These are phyloP conservation scores for Suillus paluster DNA, from an alignment of 768 basidiomycete genomes.

Conservation along the genomic window DNA sequence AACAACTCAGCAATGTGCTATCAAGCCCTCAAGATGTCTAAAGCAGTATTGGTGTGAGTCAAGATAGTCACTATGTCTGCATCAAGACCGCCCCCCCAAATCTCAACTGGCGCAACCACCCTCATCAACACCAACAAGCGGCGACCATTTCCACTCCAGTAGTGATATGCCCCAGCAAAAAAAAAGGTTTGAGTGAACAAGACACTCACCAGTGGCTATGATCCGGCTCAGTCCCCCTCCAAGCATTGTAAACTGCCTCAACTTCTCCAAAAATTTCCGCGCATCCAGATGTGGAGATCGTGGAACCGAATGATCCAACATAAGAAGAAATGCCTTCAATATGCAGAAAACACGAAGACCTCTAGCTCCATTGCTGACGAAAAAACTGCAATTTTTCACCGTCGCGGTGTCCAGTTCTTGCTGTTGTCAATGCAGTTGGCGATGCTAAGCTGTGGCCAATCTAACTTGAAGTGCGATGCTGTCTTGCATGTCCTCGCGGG, in stretches of 20 bases:
- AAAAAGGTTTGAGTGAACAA: conserved; percentile 35
- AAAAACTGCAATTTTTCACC: conserved; percentile 32
- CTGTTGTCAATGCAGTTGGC: conserved; percentile 12
- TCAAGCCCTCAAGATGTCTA: conserved; percentile 22
- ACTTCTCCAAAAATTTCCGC: neutral
- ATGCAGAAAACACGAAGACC: conserved; percentile 24
- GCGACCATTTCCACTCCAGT: conserved; percentile 10
- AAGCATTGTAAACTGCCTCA: conserved; percentile 3
- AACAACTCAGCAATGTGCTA: conserved; percentile 33
- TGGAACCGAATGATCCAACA: conserved; percentile 15
- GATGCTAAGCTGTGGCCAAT: conserved; percentile 11
- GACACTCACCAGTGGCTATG: conserved; percentile 32
- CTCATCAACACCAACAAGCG: conserved; percentile 6
- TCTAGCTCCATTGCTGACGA: conserved; percentile 25
- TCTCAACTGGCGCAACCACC: conserved; percentile 14
- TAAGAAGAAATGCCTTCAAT: conserved; percentile 25
- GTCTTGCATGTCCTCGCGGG: conserved; percentile 22
- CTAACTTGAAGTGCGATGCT: neutral
- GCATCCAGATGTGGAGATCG: conserved; percentile 12
- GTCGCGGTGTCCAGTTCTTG: conserved; percentile 12
- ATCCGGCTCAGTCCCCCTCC: conserved; percentile 13
- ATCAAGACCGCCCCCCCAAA: neutral
- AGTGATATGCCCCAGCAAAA: conserved; percentile 24
- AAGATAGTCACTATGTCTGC: conserved; percentile 24
- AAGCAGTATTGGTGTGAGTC: conserved; percentile 34